These are phyloP conservation scores for Daldinia eschscholtzii DNA, from an alignment of 2,329 filamentous ascomycete species.

Conservation along the genomic window DNA sequence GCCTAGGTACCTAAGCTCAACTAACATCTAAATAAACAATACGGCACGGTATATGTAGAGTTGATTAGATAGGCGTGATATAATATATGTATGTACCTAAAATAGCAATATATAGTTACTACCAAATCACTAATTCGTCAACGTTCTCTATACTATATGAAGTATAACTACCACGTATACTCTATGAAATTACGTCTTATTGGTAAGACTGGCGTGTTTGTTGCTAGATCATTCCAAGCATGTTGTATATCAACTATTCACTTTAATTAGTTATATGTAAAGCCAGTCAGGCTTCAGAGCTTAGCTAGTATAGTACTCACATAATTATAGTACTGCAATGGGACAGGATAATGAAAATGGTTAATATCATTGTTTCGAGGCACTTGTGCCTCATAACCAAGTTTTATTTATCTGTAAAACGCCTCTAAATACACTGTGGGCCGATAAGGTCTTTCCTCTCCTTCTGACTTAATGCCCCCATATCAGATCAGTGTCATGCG, in stretches of 20 bases:
- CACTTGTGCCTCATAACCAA: slow-evolving; percentile 54
- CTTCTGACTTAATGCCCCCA: slow-evolving; percentile 7
- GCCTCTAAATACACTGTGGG: slow-evolving; percentile 51
- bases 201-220: no score
- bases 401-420: slow-evolving; percentile 54
- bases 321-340: background rate
- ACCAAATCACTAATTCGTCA: no score
- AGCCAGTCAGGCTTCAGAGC: background rate
- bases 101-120: no score
- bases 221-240: no score
- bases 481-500: slow-evolving; percentile 36
- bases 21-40: no score
- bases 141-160: no score
- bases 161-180: no score
- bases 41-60: no score
- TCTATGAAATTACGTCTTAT: background rate
- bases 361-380: slow-evolving; percentile 44
- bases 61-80: no score
- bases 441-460: background rate
- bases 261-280: background rate
- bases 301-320: background rate
- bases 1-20: no score
- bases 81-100: no score
- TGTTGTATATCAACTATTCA: no score
- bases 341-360: background rate